Conservation (phyloP, 1,139 yeast species). For the Geotrichum restrictum region DNA sequence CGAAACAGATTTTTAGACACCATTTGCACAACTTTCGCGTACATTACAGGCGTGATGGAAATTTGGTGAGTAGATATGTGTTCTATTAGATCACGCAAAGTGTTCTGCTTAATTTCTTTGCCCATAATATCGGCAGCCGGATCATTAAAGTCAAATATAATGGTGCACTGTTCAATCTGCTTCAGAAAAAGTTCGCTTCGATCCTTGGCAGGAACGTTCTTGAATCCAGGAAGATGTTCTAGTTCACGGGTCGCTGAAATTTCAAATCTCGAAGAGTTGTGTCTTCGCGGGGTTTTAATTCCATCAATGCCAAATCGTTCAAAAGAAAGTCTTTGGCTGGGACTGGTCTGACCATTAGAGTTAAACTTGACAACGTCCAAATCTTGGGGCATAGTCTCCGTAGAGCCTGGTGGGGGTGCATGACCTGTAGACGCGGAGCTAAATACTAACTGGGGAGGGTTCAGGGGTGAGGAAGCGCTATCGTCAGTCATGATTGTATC, state of each 20-base stretch:
- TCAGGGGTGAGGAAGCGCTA: constrained; percentile 8
- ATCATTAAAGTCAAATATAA: constrained; percentile 89
- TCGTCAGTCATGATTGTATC: constrained; percentile 1
- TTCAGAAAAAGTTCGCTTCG: constrained; percentile 77
- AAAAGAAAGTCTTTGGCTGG: constrained; percentile 31
- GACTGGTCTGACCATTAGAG: constrained; percentile 19
- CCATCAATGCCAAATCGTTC: constrained; percentile 51
- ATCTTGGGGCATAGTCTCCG: constrained; percentile 42
- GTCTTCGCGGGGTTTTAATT: constrained; percentile 79
- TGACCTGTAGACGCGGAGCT: constrained; percentile 23
- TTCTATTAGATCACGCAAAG: constrained; percentile 83
- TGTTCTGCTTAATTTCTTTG: constrained; percentile 81
- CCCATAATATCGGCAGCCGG: constrained; percentile 90
- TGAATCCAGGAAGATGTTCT: constrained; percentile 78
- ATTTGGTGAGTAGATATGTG: constrained; percentile 75
- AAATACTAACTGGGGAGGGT: constrained; percentile 15
- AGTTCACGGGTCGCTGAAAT: constrained; percentile 67
- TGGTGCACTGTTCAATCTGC: constrained; percentile 90
- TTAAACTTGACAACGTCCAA: constrained; percentile 32
- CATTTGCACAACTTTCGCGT: constrained; percentile 83
- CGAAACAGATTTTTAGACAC: constrained; percentile 84
- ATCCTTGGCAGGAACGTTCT: constrained; percentile 84
- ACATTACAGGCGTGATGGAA: constrained; percentile 86
- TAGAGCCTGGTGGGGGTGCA: constrained; percentile 39
- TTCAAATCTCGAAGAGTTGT: constrained; percentile 89